Evolutionary conservation across 2,329 filamentous ascomycete species (phyloP), one percentile per base, ranked within the genome.

Genomic region (Aspergillus ustus): DNA sequence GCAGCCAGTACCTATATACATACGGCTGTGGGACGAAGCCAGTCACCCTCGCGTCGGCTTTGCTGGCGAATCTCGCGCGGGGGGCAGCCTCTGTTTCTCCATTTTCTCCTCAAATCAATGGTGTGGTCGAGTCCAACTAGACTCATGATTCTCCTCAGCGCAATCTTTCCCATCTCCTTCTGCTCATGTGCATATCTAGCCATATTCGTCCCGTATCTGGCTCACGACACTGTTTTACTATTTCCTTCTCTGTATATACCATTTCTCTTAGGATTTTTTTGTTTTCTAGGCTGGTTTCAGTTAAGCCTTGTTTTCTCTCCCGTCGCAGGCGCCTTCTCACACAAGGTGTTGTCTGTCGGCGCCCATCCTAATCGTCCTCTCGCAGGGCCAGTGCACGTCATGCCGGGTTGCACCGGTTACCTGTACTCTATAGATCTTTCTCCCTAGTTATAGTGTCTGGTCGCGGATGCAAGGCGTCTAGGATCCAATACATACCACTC

Each of bases 41-140:
- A 58, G 63, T n/a, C 19, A 53, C 48, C 52, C 65, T 59, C 49
- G 61, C 63, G 54, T 54, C 61, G 52, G 48, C 65, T 66, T 66
- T 64, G 65, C 63, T 61, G 65, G 65, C 55, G 63, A 66, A 67
- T 54, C 59, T 64, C 31, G 59, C 62, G 60, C 58, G 58, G 58
- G 52, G 58, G 52, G 54, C 34, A 37, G 29, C 28, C 49, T 43
- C 55, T 56, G 49, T 48, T 25, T 52, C 52, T 34, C 46, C 50
- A 45, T 52, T 59, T 9, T 34, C 50, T 43, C 48, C 45, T n/a
- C 44, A 45, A 50, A 56, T 52, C 34, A 31, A 46, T 53, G 52
- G 3, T 49, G 50, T 58, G 56, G 54, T 57, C 25, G 59, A 60
- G 56, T 49, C 48, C 49, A 43, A 48, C 34, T 40, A 34, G 50